Evolutionary conservation across 2,329 filamentous ascomycete genomes (phyloP), one percentile per base, ranked within the genome.

Genomic region (Mycosphaerella sp.): DNA sequence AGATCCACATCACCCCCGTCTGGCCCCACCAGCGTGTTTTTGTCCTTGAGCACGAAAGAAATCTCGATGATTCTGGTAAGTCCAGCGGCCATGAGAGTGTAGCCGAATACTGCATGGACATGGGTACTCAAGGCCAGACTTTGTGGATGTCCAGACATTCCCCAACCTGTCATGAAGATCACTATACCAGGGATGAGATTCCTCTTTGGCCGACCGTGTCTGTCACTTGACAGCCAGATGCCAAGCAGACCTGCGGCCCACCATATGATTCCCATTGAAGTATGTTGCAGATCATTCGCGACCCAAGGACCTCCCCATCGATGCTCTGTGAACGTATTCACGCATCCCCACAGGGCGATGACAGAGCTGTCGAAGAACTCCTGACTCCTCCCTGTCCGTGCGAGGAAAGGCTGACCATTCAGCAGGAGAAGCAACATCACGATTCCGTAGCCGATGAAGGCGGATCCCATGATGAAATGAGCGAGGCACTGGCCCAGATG

Each of bases 201-300:
- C 62, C 93, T 82, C 77, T 92, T 90, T 7, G 93, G 91, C 41
- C 83, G 79, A 48, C 93, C 92, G 59, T 92, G 84, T 53, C 89
- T 83, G 68, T 85, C 89, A 59, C 83, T 81, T 69, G 89, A 95
- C 39, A 98, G 78, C 93, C 92, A 98, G 49, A 98, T 80, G 41
- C 93, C 93, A 9, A 92, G 80, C 31, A 98, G 75, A 23, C 93
- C 93, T 6, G 93, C 92, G 64, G 84, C 87, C 92, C 92, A 98
- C 93, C 93, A 98, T 48, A 98, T 84, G 58, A 98, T 83, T n/a
- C 93, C 93, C 92, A 98, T 97, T n/a, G 87, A 89, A 0, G 93
- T 98, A 71, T 98, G 93, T 71, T 98, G 92, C 74, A 95, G 83
- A 70, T 98, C 93, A 67, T 96, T 97, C 72, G 82, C 83, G 49